Percentiles rank a stretch among this genome's conserved stretches.
These are phyloP conservation scores for Bryopsis sp. DNA, from an alignment of 139 green algal genomes.

Conservation along the genomic window DNA sequence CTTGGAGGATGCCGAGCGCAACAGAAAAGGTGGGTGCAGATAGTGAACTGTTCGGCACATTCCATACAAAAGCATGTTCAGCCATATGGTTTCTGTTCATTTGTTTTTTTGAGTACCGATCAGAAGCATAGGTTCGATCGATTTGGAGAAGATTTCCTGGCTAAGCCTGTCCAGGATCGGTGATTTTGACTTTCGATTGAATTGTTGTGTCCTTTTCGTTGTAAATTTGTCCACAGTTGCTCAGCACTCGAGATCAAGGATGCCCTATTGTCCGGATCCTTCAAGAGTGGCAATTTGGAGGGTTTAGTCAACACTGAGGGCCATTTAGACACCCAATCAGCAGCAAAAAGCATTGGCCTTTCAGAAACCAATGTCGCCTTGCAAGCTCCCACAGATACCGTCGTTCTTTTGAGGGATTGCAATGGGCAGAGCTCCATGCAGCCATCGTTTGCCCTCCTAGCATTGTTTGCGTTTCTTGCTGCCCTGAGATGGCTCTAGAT, in stretches of 20 bases:
- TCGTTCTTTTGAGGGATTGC: too few relatives aligned
- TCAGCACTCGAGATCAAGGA: slow-evolving; percentile 3
- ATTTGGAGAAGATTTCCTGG: too few relatives aligned
- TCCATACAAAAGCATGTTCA: background rate
- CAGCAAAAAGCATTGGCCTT: background rate
- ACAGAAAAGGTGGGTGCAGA: background rate
- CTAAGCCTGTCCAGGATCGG: background rate
- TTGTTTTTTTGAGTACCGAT: background rate
- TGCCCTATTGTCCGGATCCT: background rate
- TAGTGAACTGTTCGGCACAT: background rate
- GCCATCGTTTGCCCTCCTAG: too few relatives aligned
- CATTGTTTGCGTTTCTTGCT: too few relatives aligned
- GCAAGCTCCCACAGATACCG: too few relatives aligned
- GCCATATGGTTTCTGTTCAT: background rate
- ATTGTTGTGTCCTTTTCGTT: background rate
- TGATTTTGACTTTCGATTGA: background rate
- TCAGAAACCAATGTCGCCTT: background rate
- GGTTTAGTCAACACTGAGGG: background rate
- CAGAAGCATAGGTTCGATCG: too few relatives aligned
- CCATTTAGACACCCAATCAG: background rate
- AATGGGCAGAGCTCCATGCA: too few relatives aligned
- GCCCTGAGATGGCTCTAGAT: too few relatives aligned
- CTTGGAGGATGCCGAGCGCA: slow-evolving; percentile 9
- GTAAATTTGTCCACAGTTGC: background rate
- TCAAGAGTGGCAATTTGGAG: background rate